Conservation (phyloP, 208 protist species). For the Leishmania tropica region DNA sequence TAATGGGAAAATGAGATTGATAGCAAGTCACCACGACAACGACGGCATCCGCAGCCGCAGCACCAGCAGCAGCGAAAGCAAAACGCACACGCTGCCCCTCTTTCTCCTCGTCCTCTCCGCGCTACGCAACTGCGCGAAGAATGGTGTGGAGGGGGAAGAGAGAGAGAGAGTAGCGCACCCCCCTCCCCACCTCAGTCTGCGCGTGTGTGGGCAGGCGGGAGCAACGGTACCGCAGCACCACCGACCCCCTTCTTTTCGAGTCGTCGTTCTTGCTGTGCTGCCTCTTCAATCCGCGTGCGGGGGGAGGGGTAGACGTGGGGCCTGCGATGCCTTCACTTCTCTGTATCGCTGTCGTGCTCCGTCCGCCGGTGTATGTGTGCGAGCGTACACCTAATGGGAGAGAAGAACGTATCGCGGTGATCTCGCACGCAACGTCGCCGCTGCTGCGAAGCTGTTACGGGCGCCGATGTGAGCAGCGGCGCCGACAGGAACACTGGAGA, state of each 20-base stretch:
- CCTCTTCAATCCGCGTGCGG: background rate
- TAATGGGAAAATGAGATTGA: background rate
- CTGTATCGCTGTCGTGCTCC: background rate
- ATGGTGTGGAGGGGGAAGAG: background rate
- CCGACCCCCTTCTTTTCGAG: background rate
- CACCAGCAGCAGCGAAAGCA: background rate
- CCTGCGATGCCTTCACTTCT: background rate
- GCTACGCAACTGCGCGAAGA: background rate
- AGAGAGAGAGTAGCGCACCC: background rate
- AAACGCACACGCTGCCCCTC: background rate
- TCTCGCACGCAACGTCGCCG: background rate
- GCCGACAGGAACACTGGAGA: background rate
- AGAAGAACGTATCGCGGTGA: background rate
- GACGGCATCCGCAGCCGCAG: background rate
- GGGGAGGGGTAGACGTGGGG: background rate
- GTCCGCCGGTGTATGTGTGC: background rate
- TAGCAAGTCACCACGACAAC: background rate
- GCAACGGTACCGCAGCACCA: background rate
- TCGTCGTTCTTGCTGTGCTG: background rate
- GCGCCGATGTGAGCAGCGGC: background rate
- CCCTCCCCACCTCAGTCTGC: background rate
- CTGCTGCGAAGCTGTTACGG: background rate
- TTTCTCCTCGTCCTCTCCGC: background rate
- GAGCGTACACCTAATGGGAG: background rate
- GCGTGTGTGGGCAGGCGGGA: background rate